Evolutionary conservation across 345 rosid genomes (phyloP), one percentile per base, ranked within the genome.

Genomic region (Atalantia buxifolia): DNA sequence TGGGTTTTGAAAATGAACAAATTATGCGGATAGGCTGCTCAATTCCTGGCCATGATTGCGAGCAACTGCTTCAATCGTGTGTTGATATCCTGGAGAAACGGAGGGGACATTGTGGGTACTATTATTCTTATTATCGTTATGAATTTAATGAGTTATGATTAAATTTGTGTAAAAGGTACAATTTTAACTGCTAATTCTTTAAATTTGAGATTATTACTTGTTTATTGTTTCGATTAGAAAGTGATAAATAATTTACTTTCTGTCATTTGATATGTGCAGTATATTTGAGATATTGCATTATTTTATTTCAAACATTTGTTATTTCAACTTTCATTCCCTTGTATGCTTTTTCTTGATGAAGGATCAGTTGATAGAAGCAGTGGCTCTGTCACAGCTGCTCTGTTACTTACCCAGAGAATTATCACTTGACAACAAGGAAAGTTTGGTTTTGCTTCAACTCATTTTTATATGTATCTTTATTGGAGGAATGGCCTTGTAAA

Each of bases 21-120:
- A 33, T 72, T 55, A 77, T 94, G 81, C 86, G 67, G 75, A 73
- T 88, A 28, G 97, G 93, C 33, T 86, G 92, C 89, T 84, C 88
- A 33, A 83, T 76, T 80, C 60, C 86, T 24, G 79, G 76, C 74
- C 62, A 27, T 0, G 81, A 86, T 78, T 84, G 86, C 76, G 71
- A 82, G 27, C 90, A 85, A 78, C 72, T 94, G 83, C 72, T 90
- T 38, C 80, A 85, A 63, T 78, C 85, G 64, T 87, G 87, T 78
- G 55, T 74, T 45, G 84, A 83, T 36, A 40, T 87, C 79, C 65
- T 90, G 27, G 68, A 76, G 42, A 89, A 85, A 76, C 50, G 90
- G 72, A 85, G 83, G 9, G 79, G 77, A 71, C 83, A 81, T 18
- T 91, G 97, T 92, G 79, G 22, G 86, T 74, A 22, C 28, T 63